These are phyloP conservation scores for Colletotrichum simmondsii DNA, from an alignment of 2,329 filamentous ascomycete species.

Conservation along the genomic window DNA sequence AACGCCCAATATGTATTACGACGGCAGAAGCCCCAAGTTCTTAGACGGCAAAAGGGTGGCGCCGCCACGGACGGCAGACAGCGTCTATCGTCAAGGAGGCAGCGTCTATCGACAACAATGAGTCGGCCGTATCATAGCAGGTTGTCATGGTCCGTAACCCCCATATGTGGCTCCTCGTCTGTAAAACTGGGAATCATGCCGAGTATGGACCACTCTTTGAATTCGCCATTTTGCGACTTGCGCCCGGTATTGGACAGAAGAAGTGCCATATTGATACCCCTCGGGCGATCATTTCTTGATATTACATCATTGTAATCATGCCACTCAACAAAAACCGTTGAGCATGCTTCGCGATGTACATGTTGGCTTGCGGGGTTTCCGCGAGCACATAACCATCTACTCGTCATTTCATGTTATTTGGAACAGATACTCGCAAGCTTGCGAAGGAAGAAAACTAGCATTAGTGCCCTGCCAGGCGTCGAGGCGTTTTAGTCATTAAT, in stretches of 20 bases:
- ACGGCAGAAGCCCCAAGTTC: conserved; percentile 62
- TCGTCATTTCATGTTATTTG: background rate
- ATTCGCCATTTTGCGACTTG: background rate
- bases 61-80: conserved; percentile 10
- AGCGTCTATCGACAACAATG: background rate
- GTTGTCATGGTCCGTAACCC: background rate
- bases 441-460: background rate
- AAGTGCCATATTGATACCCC: conserved; percentile 27
- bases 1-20: conserved; percentile 59
- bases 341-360: background rate
- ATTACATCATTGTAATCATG: conserved; percentile 1
- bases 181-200: background rate
- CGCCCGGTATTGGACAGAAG: background rate
- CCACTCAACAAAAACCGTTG: background rate
- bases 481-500: conserved; percentile 27
- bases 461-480: conserved; percentile 21
- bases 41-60: conserved; percentile 64
- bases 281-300: background rate
- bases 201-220: background rate
- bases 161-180: background rate
- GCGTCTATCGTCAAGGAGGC: background rate
- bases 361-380: background rate
- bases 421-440: background rate
- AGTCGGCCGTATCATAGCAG: background rate
- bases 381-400: background rate